Evolutionary conservation across 192 early-diverging fungal species (phyloP), one percentile per base, ranked within the genome.

Genomic region (Spizellomyces punctatus): DNA sequence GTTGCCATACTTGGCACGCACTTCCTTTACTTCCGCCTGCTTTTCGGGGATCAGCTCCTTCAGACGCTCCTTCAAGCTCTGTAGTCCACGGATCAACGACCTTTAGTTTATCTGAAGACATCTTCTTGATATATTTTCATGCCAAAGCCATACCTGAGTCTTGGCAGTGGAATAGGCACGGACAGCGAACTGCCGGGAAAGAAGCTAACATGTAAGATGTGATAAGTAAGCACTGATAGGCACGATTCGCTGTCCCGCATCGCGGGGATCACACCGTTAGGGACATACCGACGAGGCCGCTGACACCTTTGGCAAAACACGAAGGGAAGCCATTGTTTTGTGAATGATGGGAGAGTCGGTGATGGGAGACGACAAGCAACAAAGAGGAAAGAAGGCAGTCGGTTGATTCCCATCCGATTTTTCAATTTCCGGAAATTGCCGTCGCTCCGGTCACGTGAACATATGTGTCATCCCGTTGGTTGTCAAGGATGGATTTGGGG

Each of bases 11-110:
- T 96, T 92, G 76, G 90, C 86, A 82, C 94, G 92, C 83, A 98
- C 84, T 52, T 90, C 88, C 90, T 99, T 97, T 75, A 96, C 90
- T 86, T 99, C 93, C 47, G 91, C 95, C 81, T 89, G 90, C 89
- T 94, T 96, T 77, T 91, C 88, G 64, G 97, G 97, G 76, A 97
- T 95, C 72, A 99, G 82, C 84, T 99, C 92, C 63, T 84, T 82
- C 74, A 99, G 88, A 62, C 94, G 92, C 76, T 97, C 93, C 88
- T 96, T 97, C 74, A 99, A 87, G 64, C 84, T 89, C 93, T 96
- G 63, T 42, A 60, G 21, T n/a, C 50, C 0, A 12, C 50, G 17
- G 50, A 54, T n/a, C 50, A n/a, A 12, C 14, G 14, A 54, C 50
- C 50, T n/a, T 12, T 19, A 54, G 50, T 0, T 54, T 19, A 54